phyloP scores from a whole-genome alignment of 495 filamentous ascomycete species.

The Neurospora terricola region DNA sequence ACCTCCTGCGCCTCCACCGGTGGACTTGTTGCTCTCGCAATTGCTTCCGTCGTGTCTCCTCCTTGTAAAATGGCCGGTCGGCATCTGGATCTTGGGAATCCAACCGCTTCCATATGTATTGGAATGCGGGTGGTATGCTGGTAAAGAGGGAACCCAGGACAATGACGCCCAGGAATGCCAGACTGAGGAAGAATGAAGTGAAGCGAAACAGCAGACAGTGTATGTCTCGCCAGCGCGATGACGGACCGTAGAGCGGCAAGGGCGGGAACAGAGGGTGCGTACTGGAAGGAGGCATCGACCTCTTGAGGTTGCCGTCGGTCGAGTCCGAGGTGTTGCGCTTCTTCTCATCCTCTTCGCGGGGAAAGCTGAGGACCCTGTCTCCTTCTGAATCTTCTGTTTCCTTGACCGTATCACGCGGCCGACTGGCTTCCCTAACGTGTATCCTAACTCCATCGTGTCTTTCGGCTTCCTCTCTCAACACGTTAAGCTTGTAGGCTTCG shows the following conservation, averaged over 20 bases:
- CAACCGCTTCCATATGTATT: conserved; percentile 35
- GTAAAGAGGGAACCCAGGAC: conserved; percentile 62
- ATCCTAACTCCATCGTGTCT: conserved; percentile 7
- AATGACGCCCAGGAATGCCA: conserved; percentile 65
- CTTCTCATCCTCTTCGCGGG: conserved; percentile 4
- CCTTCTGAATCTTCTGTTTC: background rate
- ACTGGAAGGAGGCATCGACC: conserved; percentile 46
- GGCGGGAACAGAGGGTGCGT: conserved; percentile 85
- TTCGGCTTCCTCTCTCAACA: conserved; percentile 43
- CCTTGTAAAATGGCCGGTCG: conserved; percentile 57
- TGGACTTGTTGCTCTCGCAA: conserved; percentile 45
- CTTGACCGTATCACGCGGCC: conserved; percentile 6
- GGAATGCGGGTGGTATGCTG: conserved; percentile 41
- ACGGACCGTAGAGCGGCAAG: conserved; percentile 72
- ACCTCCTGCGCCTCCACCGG: conserved; percentile 47
- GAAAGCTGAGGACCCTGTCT: conserved; percentile 6
- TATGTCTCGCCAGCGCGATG: conserved; percentile 50
- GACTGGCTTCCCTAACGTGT: conserved; percentile 16
- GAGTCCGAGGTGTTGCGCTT: conserved; percentile 8
- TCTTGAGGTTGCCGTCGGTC: conserved; percentile 26
- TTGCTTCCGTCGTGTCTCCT: conserved; percentile 45
- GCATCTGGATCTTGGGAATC: conserved; percentile 47
- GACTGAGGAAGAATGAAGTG: conserved; percentile 62
- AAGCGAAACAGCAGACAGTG: conserved; percentile 52
- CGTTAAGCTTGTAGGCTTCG: conserved; percentile 59